Base-by-base conservation (phyloP, 345 rosid genomes). In the Capsella bursapastoris region DNA sequence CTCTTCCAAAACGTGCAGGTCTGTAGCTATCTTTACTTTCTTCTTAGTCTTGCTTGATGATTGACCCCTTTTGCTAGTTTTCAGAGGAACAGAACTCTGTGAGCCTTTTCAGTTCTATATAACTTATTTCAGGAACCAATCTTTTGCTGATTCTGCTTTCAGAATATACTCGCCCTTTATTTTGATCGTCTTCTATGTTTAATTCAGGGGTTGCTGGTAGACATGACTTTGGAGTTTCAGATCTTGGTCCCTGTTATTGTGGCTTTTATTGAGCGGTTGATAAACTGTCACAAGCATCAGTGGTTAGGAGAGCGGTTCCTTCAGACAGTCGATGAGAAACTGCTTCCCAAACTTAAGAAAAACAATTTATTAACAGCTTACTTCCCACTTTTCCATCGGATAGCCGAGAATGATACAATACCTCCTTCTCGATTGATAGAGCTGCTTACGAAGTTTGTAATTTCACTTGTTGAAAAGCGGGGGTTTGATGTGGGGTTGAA, bases 301-400 rank as follows among this genome's bases (percentile, higher is more conserved):
- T 83, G 88, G 89, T 73, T 91, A 82, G 98, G 95, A 72, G 95
- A 91, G 84, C 64, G 87, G 72, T 70, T 91, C 68, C 96, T 95
- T 67, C 93, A 89, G 84, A 87, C 82, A 66, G 50, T 89, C 41
- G 93, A 95, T 69, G 85, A 87, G 82, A 73, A 66, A 53, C 73
- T 94, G 75, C 91, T 88, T 81, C 85, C 92, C 22, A 87, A 86
- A 83, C 85, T 89, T 41, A 67, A 11, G 71, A 76, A 90, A 71
- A 84, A 84, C 66, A 80, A 85, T 48, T 78, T 78, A 51, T 77
- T 91, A 75, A 84, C 86, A 77, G 81, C 89, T 8, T 91, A 90
- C 86, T 86, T 91, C 83, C 89, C 87, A 22, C 74, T 95, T 64
- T 84, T 92, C 72, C 82, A 95, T 66, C 82, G 90, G 72, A 87